These are phyloP conservation scores for Letharia columbiana DNA, from an alignment of 495 filamentous ascomycete species.

Conservation along the genomic window DNA sequence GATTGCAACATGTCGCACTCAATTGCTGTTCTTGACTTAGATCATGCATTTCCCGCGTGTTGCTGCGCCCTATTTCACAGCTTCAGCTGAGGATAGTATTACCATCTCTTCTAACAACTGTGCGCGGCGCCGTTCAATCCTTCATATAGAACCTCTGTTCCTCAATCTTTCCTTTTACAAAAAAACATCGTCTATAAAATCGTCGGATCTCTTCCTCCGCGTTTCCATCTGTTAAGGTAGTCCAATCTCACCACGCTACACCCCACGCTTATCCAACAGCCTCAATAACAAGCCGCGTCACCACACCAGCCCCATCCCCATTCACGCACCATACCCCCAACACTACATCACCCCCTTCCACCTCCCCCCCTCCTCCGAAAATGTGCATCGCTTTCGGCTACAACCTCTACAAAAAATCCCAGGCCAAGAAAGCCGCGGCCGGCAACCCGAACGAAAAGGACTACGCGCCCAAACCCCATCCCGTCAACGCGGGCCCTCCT, in stretches of 20 bases:
- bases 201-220: too few relatives aligned
- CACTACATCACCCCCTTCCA: neutral
- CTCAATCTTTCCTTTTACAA: neutral
- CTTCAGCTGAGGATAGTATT: neutral
- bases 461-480: constrained; percentile 1
- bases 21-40: neutral
- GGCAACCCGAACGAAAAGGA: neutral
- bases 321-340: neutral
- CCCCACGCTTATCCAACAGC: neutral
- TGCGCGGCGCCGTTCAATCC: neutral
- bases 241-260: neutral
- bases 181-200: neutral
- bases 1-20: neutral
- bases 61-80: neutral
- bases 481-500: neutral
- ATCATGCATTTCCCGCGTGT: neutral
- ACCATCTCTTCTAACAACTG: neutral
- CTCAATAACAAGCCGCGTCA: neutral
- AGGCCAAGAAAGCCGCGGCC: neutral
- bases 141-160: neutral
- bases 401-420: neutral
- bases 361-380: neutral
- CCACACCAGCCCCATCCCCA: neutral
- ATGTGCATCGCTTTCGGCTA: constrained; percentile 10
- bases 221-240: too few relatives aligned